Evolutionary conservation across 768 basidiomycete species (phyloP).

Genomic region (Kwoniella heveanensis): DNA sequence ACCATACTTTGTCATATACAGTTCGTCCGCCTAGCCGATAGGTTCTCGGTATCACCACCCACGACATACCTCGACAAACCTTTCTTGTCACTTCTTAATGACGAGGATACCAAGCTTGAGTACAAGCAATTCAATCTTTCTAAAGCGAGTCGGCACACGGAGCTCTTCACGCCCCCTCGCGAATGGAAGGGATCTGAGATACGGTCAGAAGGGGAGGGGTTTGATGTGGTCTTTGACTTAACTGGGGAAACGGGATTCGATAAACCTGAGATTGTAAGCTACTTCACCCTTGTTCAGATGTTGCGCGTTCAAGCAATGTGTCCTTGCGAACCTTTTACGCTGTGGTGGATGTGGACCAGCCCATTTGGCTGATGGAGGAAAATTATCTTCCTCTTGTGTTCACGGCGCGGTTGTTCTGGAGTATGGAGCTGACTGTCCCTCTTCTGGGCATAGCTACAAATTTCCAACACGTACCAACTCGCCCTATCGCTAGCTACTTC

Average conservation of each 20-base stretch:
- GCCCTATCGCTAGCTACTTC: conserved; percentile 44
- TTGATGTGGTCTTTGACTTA: conserved; percentile 52
- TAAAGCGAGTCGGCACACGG: conserved; percentile 28
- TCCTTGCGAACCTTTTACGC: too few species aligned
- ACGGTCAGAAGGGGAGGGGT: conserved; percentile 9
- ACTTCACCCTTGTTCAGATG: too few species aligned
- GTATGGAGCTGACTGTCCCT: not conserved
- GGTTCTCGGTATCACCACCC: conserved; percentile 48
- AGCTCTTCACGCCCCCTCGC: conserved; percentile 38
- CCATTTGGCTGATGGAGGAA: too few species aligned
- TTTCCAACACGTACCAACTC: conserved; percentile 47
- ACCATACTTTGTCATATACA: too few species aligned
- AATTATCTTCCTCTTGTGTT: too few species aligned
- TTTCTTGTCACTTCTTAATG: conserved; percentile 38
- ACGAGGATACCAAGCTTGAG: conserved; percentile 27
- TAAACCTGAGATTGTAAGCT: conserved; percentile 51
- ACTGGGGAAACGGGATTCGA: conserved; percentile 51
- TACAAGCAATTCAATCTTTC: conserved; percentile 51
- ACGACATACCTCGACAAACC: conserved; percentile 52
- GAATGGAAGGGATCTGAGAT: conserved; percentile 13
- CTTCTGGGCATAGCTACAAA: conserved; percentile 39
- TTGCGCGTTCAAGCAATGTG: too few species aligned
- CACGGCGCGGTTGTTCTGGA: too few species aligned
- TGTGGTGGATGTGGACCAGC: too few species aligned
- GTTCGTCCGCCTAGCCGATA: conserved; percentile 44